Base-by-base conservation (phyloP, 192 early-diverging fungal genomes). In the Allomyces macrogynus region DNA sequence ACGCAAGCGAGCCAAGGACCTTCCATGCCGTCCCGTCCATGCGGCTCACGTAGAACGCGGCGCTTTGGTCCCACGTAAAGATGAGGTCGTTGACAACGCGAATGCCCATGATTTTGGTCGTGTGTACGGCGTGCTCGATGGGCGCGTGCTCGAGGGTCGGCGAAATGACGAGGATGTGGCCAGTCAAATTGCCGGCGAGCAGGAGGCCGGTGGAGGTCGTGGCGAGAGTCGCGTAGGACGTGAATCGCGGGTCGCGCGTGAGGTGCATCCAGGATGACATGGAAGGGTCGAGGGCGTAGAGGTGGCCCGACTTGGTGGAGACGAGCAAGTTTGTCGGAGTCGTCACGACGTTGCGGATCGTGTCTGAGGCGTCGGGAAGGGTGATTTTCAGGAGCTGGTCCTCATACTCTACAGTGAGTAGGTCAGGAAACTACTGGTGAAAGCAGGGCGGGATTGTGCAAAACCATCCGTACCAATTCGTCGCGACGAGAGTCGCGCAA, bases 401-500 rank as follows among this genome's bases (percentile, higher is more conserved):
- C 49, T 57, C 49, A 16, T 57, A 57, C 20, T 57, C 49, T 57
- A 57, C 49, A 57, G 32, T 0, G 32, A 26, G 32, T 40, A 8
- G 4, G 7, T 40, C 4, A 40, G 32, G 32, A 40, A 40, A 7
- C 7, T 40, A 9, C 54, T 23, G 18, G 20, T 3, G 26, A 42
- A 12, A 20, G 18, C 18, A 23, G 10, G 1, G 14, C 16, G 16
- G 0, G 23, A 11, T 16, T 24, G 43, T 23, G n/a, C 43, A 18
- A 40, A 23, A 24, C 32, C 10, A 18, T 61, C 27, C 63, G n/a
- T 70, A 79, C 80, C 79, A 42, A 81, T 76, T 40, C 78, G 76
- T 32, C 81, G 79, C 22, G 73, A 64, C 60, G 72, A 72, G 14
- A 84, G 74, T 5, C 76, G 70, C n/a, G 64, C 67, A 25, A 87